Evolutionary conservation across 176 grass and related monocot species (phyloP).

Genomic region (Ensete ventricosum): DNA sequence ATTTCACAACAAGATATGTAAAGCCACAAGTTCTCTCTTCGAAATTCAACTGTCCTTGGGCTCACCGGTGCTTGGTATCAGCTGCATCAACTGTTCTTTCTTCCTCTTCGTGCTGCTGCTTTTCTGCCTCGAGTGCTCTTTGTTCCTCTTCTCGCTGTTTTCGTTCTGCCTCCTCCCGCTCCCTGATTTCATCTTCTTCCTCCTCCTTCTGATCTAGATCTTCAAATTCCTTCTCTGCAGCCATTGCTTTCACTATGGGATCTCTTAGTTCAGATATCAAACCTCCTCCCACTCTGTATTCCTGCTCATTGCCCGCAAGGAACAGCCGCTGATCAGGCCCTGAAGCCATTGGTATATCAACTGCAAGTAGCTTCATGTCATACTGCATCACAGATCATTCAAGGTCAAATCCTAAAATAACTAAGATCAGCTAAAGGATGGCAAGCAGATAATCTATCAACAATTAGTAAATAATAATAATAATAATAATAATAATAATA

Average conservation of each 20-base stretch:
- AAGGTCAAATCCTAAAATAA: neutral
- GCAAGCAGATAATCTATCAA: neutral
- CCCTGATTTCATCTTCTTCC: slow-evolving; percentile 65
- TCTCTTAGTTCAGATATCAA: slow-evolving; percentile 88
- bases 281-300: slow-evolving; percentile 89
- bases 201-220: slow-evolving; percentile 79
- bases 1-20: neutral
- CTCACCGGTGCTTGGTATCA: neutral
- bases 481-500: too few species aligned
- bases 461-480: neutral
- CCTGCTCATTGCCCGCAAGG: slow-evolving; percentile 63
- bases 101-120: slow-evolving; percentile 5
- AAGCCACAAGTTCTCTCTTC: neutral
- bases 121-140: slow-evolving; percentile 38
- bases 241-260: slow-evolving; percentile 82
- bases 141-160: slow-evolving; percentile 57
- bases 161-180: slow-evolving; percentile 59
- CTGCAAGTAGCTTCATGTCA: slow-evolving; percentile 83
- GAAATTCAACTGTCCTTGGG: neutral
- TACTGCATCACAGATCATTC: slow-evolving; percentile 39
- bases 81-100: neutral
- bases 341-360: slow-evolving; percentile 88
- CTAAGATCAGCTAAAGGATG: neutral
- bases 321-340: slow-evolving; percentile 80
- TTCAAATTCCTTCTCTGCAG: slow-evolving; percentile 93